Percentiles rank a stretch among this genome's conserved stretches.
These are phyloP conservation scores for Ceratobasidium sp. DNA, from an alignment of 1,284 basidiomycete species.

Conservation along the genomic window DNA sequence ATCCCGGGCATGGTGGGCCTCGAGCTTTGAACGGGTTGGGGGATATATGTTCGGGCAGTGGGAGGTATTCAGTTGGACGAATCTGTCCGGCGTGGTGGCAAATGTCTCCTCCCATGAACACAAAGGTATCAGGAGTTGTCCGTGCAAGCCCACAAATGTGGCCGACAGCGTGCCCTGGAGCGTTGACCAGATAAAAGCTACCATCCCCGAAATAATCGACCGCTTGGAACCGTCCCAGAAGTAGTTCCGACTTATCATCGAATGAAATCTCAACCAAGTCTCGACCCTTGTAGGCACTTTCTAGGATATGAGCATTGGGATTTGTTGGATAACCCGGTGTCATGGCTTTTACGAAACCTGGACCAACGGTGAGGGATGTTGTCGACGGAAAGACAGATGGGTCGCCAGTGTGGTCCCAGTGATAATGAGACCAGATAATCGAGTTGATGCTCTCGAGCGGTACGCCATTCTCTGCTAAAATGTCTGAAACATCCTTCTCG, in stretches of 20 bases:
- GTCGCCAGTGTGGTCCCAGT: slow-evolving; percentile 34
- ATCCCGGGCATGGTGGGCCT: slow-evolving; percentile 1
- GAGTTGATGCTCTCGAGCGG: slow-evolving; percentile 21
- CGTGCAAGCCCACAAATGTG: slow-evolving; percentile 25
- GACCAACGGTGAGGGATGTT: slow-evolving; percentile 26
- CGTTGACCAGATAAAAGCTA: slow-evolving; percentile 39
- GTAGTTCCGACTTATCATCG: background rate
- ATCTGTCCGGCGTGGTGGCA: slow-evolving; percentile 26
- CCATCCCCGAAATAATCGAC: slow-evolving; percentile 44
- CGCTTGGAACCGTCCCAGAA: slow-evolving; percentile 7
- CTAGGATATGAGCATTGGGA: slow-evolving; percentile 5
- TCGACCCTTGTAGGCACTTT: slow-evolving; percentile 30
- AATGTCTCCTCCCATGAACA: slow-evolving; percentile 35
- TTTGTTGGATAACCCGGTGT: slow-evolving; percentile 27
- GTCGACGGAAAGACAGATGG: slow-evolving; percentile 27
- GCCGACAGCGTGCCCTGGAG: slow-evolving; percentile 41
- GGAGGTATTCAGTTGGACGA: slow-evolving; percentile 25
- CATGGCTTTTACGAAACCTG: slow-evolving; percentile 28
- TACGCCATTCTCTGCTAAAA: slow-evolving; percentile 8
- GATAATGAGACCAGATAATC: slow-evolving; percentile 29
- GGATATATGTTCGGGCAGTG: slow-evolving; percentile 25
- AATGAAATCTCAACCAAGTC: slow-evolving; percentile 20
- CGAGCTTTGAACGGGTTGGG: slow-evolving; percentile 22
- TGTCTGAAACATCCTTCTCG: slow-evolving; percentile 16
- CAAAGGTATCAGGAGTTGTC: slow-evolving; percentile 26